Evolutionary conservation across 2,329 filamentous ascomycete genomes (phyloP), one percentile per base, ranked within the genome.

Genomic region (Rhynchosporium graminicola): DNA sequence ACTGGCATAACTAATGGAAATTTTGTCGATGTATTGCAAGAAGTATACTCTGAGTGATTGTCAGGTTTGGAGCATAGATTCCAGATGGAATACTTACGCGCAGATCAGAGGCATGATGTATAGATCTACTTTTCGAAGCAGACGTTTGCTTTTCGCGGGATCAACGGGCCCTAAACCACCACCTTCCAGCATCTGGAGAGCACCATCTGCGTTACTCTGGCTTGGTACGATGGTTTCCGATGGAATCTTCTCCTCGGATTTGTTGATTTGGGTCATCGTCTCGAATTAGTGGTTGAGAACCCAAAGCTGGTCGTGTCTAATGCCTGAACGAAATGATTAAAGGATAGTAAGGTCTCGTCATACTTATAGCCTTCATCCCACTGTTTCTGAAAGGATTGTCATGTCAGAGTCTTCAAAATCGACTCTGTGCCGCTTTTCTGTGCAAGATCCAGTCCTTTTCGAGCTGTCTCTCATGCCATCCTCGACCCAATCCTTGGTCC

Each of bases 11-110:
- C 60, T 60, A 6, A 70, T 47, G 1, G 65, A 64, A 3, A 65
- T 68, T 56, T 70, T 69, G 31, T 70, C 68, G 1, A 69, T 43
- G 40, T 59, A 65, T 38, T 65, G 63, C 4, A 65, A 46, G 20
- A 60, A 60, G n/a, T 60, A 63, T 3, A 51, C 45, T 3, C 46
- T 51, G 13, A n/a, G 2, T 7, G 8, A 10, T 20, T 6, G 15
- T 33, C 10, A 38, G 15, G 9, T 1, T 8, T 4, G 4, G n/a
- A 20, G n/a, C 6, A 6, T 7, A 29, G 2, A 10, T 29, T 20
- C 5, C 7, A 36, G 26, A 45, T n/a, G 6, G 4, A 29, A 13
- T 8, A 52, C n/a, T 13, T 42, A 59, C 33, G 55, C 56, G 52
- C 52, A 56, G 7, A 64, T 59, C 13, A 64, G 42, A 20, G 63